These are phyloP conservation scores for Chlorencoelia australis DNA, from an alignment of 2,329 filamentous ascomycete species.

Conservation along the genomic window DNA sequence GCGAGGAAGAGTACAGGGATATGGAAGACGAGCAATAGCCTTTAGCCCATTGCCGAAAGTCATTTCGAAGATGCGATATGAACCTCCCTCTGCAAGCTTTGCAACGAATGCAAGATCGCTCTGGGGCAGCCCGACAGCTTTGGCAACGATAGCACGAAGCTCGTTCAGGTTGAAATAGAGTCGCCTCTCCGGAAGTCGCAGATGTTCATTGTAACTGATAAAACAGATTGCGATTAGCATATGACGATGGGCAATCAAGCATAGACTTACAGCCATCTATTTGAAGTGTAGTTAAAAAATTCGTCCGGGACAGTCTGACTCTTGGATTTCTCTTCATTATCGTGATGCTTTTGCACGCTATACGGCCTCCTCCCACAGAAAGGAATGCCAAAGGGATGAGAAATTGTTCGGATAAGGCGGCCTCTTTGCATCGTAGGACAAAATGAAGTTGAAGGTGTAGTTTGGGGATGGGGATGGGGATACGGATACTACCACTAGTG, in stretches of 20 bases:
- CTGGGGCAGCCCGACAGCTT: constrained; percentile 15
- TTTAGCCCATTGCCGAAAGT: constrained; percentile 17
- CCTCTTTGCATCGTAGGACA: too few species aligned
- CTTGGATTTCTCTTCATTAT: constrained; percentile 6
- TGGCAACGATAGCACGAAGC: constrained; percentile 17
- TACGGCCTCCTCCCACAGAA: too few species aligned
- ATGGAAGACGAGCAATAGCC: constrained; percentile 18
- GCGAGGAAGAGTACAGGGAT: constrained; percentile 12
- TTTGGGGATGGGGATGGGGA: too few species aligned
- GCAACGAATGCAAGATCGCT: constrained; percentile 17
- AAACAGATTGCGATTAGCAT: constrained; percentile 7
- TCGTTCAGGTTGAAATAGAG: constrained; percentile 19
- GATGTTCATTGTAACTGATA: constrained; percentile 20
- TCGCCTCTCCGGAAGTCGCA: constrained; percentile 20
- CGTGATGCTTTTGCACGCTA: constrained; percentile 7
- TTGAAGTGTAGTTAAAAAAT: constrained; percentile 22
- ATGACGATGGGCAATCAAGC: constrained; percentile 4
- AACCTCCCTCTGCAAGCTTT: constrained; percentile 23
- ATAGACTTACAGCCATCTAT: constrained; percentile 21
- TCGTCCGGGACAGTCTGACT: constrained; percentile 14
- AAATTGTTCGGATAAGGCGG: too few species aligned
- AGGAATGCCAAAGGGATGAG: too few species aligned
- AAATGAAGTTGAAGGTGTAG: too few species aligned
- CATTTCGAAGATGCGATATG: constrained; percentile 21
- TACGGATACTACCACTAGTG: too few species aligned